These are phyloP conservation scores for Candida yuanshanica DNA, from an alignment of 805 yeast genomes.

Conservation along the genomic window DNA sequence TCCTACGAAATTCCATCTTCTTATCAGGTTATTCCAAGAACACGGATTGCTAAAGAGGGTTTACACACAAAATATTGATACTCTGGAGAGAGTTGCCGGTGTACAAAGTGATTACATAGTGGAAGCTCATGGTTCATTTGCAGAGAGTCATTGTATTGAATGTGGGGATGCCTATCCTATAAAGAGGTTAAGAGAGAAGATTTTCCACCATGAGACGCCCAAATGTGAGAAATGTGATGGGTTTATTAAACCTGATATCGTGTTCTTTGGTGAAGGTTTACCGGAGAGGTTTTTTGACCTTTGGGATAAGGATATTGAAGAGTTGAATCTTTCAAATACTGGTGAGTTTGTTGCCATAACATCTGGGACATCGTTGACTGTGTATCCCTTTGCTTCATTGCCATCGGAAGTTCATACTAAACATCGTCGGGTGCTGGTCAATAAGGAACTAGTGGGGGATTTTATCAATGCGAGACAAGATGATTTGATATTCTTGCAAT, in stretches of 20 bases:
- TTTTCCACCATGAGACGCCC: constrained; percentile 31
- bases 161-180: constrained; percentile 53
- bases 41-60: constrained; percentile 59
- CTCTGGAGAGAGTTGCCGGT: constrained; percentile 83
- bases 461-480: constrained; percentile 48
- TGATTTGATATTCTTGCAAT: constrained; percentile 57
- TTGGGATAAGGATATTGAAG: constrained; percentile 51
- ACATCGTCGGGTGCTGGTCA: constrained; percentile 59
- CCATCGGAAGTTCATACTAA: constrained; percentile 56
- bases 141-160: constrained; percentile 73
- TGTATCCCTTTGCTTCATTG: constrained; percentile 82
- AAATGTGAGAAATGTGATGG: constrained; percentile 64
- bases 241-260: constrained; percentile 87
- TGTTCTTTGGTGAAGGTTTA: constrained; percentile 86
- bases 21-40: constrained; percentile 63
- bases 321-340: constrained; percentile 19
- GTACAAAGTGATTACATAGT: constrained; percentile 57
- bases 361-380: constrained; percentile 90
- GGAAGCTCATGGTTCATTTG: constrained; percentile 96
- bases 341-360: constrained; percentile 69
- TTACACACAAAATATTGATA: constrained; percentile 91
- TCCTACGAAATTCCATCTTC: constrained; percentile 78
- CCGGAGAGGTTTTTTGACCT: constrained; percentile 63
- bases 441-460: constrained; percentile 75
- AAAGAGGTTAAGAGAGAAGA: constrained; percentile 36